Evolutionary conservation across 2,329 filamentous ascomycete species (phyloP).

Genomic region (Elsinoe perseae): DNA sequence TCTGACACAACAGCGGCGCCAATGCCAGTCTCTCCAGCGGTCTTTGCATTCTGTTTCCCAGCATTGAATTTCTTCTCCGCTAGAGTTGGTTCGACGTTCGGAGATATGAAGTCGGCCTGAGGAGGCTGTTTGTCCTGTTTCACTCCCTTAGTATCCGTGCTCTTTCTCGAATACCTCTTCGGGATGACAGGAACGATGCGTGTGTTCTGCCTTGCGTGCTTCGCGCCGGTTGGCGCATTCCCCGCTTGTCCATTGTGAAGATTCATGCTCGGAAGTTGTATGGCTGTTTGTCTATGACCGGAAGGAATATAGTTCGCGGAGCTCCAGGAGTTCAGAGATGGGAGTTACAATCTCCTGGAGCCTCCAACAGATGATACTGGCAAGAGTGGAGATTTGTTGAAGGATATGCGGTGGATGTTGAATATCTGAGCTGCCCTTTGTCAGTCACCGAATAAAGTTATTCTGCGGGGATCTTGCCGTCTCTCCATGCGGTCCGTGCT

Average conservation of each 20-base stretch:
- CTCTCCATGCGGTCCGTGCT: not conserved
- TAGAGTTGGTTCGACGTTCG: not conserved
- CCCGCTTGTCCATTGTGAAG: slow-evolving; percentile 11
- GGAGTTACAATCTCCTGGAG: slow-evolving; percentile 11
- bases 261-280: slow-evolving; percentile 2
- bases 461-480: slow-evolving; percentile 3
- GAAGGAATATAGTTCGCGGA: not conserved
- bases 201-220: slow-evolving; percentile 13
- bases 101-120: not conserved
- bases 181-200: slow-evolving; percentile 13
- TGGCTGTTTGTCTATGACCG: not conserved
- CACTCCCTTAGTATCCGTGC: not conserved
- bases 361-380: not conserved
- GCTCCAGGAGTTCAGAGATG: slow-evolving; percentile 13
- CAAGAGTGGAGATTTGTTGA: not conserved
- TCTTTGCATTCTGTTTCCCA: not conserved
- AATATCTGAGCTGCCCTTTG: not conserved
- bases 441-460: slow-evolving; percentile 6
- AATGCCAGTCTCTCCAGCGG: not conserved
- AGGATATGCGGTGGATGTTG: not conserved
- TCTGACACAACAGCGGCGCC: not conserved
- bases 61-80: not conserved
- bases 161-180: slow-evolving; percentile 2
- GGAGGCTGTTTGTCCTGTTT: not conserved
- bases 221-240: slow-evolving; percentile 8